These are phyloP conservation scores for Echium plantagineum DNA, from an alignment of 257 asterid genomes.

Conservation along the genomic window DNA sequence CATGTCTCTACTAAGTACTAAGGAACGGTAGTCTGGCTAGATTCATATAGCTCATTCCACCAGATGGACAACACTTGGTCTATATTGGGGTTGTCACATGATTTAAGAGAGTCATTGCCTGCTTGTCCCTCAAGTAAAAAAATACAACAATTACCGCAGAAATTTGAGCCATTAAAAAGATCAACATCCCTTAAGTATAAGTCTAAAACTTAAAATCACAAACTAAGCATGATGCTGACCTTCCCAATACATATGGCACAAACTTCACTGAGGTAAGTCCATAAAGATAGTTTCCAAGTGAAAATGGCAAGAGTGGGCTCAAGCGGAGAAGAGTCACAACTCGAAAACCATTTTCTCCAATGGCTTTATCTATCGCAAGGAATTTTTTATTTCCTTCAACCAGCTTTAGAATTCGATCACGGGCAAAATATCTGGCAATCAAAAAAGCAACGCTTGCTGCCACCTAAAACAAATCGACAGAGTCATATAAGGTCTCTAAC, in stretches of 20 bases:
- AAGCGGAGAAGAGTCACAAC: conserved; percentile 94
- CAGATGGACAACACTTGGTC: too few species aligned
- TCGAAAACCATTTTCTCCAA: conserved; percentile 90
- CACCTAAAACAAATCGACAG: conserved; percentile 35
- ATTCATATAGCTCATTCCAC: too few species aligned
- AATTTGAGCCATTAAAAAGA: too few species aligned
- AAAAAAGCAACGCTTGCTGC: conserved; percentile 91
- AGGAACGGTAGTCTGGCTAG: too few species aligned
- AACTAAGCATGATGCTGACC: conserved; percentile 40
- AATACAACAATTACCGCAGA: too few species aligned
- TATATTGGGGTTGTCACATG: too few species aligned
- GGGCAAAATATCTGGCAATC: conserved; percentile 97
- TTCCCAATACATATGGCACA: conserved; percentile 85
- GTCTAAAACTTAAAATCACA: too few species aligned
- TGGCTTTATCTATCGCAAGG: conserved; percentile 93
- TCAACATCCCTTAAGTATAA: too few species aligned
- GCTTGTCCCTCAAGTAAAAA: too few species aligned
- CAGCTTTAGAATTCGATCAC: conserved; percentile 88
- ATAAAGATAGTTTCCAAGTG: conserved; percentile 86
- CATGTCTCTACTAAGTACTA: too few species aligned
- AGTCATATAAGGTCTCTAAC: conserved; percentile 11
- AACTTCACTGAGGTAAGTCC: conserved; percentile 94
- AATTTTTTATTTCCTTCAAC: conserved; percentile 93
- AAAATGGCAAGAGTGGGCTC: conserved; percentile 97
- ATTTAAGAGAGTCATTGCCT: too few species aligned